Base-by-base conservation (phyloP, 495 filamentous ascomycete genomes). In the Penicillium nucicola region DNA sequence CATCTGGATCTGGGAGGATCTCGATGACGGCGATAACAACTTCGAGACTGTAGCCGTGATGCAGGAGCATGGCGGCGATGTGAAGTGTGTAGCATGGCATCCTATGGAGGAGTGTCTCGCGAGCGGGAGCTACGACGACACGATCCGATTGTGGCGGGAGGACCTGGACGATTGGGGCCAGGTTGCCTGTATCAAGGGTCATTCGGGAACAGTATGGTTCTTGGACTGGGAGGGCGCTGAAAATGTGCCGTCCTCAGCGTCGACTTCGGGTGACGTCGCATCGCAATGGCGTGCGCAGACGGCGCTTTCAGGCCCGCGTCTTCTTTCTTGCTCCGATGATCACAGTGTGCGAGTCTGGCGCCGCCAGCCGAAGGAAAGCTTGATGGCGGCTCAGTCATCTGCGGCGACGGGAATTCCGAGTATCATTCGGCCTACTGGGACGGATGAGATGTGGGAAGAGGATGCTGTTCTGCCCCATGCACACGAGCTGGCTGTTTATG, bases 1-100 rank as follows among this genome's bases (percentile, higher is more conserved):
- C 18, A 88, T 98, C n/a, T 98, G 93, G 93, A 87, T 98, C 42
- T 98, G 93, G 93, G 93, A 98, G 67, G 92, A 96, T 62, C 78
- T 97, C 3, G 67, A 72, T 15, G 84, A 84, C 31, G 88, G 83
- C 6, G 91, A 92, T 22, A 92, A 96, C 61, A 92, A 96, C 53
- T 97, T 88, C 64, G 93, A 98, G 80, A 97, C 93, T 6, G 82
- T 97, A 5, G 92, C 92, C 0, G 92, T 98, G 47, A 77, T 97
- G 67, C 86, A 85, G 67, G 93, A 97, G 68, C 93, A 98, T 61
- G 87, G 87, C 22, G 92, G 87, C 12, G 93, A 98, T 65, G 92
- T 98, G 32, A 98, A 98, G 64, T 88, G 83, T 47, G 89, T 98
- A 4, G 78, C 83, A 0, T 98, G 93, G 93, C 88, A 93, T 62